Percentiles rank a stretch among this genome's conserved stretches.
phyloP scores from a whole-genome alignment of 164 flowering plant species.

The Nelumbo lutea region DNA sequence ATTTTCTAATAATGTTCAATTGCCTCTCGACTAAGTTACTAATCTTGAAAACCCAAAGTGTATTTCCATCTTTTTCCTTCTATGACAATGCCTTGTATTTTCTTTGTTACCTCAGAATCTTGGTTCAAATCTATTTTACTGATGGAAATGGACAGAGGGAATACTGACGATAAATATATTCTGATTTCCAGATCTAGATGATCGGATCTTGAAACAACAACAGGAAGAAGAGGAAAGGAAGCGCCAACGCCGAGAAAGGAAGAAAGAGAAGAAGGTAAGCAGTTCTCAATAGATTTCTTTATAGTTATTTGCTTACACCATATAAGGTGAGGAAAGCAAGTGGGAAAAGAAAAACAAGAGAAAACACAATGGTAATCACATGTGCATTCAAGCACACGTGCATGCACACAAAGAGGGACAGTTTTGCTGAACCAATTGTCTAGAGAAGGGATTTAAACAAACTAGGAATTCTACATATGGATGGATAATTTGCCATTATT shows the following conservation, averaged over 20 bases:
- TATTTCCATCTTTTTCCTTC: background rate
- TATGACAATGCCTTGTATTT: background rate
- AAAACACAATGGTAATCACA: too few species aligned
- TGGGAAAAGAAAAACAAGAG: too few species aligned
- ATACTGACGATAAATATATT: background rate
- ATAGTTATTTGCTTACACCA: background rate
- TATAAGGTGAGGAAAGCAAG: too few species aligned
- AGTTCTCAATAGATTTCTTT: background rate
- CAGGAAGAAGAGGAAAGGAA: conserved; percentile 94
- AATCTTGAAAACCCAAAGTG: background rate
- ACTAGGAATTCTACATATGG: too few species aligned
- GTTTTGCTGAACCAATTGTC: too few species aligned
- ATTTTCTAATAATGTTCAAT: background rate
- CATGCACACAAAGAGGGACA: too few species aligned
- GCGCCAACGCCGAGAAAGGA: conserved; percentile 76
- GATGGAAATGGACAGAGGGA: background rate
- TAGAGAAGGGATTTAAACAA: too few species aligned
- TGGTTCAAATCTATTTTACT: background rate
- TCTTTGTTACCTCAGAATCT: background rate
- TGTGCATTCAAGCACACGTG: too few species aligned
- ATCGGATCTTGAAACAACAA: conserved; percentile 74
- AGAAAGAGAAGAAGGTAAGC: conserved; percentile 95
- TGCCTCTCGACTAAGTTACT: background rate
- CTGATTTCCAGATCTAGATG: conserved; percentile 70
- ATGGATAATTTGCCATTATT: too few species aligned